Base-by-base conservation (phyloP, 257 asterid genomes). In the Lavandula angustifolia region DNA sequence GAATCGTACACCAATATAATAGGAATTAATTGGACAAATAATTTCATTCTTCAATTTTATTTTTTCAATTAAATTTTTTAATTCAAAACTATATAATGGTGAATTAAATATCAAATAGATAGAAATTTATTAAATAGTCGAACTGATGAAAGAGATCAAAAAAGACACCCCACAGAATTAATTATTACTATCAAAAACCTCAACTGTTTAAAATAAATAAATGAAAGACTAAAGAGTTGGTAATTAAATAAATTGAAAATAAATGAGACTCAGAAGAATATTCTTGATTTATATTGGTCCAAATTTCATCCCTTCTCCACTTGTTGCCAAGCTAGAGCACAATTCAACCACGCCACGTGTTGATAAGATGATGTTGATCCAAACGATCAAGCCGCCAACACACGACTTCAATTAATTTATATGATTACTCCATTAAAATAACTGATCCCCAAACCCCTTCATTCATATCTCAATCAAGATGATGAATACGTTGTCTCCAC, bases 311-410 rank as follows among this genome's bases (percentile, higher is more conserved):
- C 37, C n/a, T 49, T 56, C 6, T 12, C 54, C 35, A 54, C 50
- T 37, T 29, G 18, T 48, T 29, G 54, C 22, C 34, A 42, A 60
- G 6, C 14, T 57, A 42, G 51, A 48, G 58, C 71, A 64, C 70
- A 73, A 60, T 65, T 66, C 63, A 40, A 70, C 62, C 79, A 73
- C 72, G 75, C 74, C 79, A 70, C 79, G 67, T 70, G 79, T 70
- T 51, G 69, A 60, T 62, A 50, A 66, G 75, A 54, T 73, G 66
- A 72, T 77, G 78, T 49, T 77, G 59, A 77, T 73, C 81, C 78
- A 59, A 63, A 38, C 3, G 62, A 37, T 52, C 62, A 49, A 33
- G 37, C 62, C 8, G 56, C 33, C 29, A 42, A n/a, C 64, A 57
- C 50, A 50, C 58, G 66, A 41, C 49, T 58, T 41, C 34, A 67